Conservation (phyloP, 345 rosid genomes). For the Erysimum cheiranthoides region DNA sequence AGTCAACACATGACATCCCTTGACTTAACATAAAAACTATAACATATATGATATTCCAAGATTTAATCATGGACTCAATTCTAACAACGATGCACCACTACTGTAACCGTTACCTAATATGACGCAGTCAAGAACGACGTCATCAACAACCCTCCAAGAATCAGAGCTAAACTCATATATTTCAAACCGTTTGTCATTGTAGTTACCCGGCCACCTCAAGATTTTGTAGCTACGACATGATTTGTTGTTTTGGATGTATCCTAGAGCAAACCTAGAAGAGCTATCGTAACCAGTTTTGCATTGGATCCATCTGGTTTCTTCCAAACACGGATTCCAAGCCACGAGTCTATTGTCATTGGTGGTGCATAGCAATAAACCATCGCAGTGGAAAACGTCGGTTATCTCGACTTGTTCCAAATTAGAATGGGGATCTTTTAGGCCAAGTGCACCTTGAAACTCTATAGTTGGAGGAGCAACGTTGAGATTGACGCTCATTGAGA, state of each 20-base stretch:
- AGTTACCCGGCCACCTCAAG: neutral
- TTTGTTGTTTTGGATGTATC: neutral
- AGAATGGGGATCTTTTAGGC: neutral
- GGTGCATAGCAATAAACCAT: neutral
- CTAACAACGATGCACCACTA: neutral
- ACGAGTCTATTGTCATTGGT: neutral
- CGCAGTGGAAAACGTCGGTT: neutral
- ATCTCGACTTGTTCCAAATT: neutral
- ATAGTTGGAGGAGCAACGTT: neutral
- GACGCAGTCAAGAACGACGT: neutral
- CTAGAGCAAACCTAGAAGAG: neutral
- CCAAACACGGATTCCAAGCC: neutral
- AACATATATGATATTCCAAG: too few species aligned
- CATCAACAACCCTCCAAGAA: neutral
- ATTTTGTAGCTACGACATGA: neutral
- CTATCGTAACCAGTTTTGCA: too few species aligned
- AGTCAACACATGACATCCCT: too few species aligned
- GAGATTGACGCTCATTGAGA: neutral
- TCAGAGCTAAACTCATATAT: neutral
- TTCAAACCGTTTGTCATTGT: neutral
- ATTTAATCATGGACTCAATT: too few species aligned
- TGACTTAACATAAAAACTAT: too few species aligned
- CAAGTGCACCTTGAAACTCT: neutral
- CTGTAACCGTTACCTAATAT: neutral
- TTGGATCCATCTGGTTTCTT: neutral